Conservation (phyloP, 2,329 filamentous ascomycete genomes). For the Ascochyta koolunga region DNA sequence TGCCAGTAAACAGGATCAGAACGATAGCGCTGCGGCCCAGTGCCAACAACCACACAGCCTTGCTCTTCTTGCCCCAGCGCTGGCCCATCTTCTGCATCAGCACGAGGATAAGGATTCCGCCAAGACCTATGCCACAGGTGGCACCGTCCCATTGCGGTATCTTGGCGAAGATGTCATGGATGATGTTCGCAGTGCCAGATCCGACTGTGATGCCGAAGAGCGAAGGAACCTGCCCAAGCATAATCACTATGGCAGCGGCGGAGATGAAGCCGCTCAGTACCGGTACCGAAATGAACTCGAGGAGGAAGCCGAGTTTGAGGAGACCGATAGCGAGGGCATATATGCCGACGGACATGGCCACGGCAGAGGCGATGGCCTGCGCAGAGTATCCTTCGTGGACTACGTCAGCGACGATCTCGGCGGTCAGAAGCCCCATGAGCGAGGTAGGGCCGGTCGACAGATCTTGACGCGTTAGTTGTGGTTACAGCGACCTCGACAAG, state of each 20-base stretch:
- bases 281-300: conserved; percentile 70
- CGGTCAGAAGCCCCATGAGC: conserved; percentile 67
- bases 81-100: conserved; percentile 64
- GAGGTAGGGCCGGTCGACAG: conserved; percentile 69
- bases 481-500: rapidly evolving
- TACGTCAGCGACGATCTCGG: conserved; percentile 63
- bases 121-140: conserved; percentile 65
- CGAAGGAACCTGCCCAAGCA: conserved; percentile 67
- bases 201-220: conserved; percentile 63
- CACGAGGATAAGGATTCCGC: conserved; percentile 62
- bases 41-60: conserved; percentile 63
- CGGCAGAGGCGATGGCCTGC: conserved; percentile 64
- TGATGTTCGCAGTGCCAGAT: conserved; percentile 61
- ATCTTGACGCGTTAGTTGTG: conserved; percentile 60
- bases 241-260: conserved; percentile 69
- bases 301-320: conserved; percentile 67
- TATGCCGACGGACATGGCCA: conserved; percentile 68
- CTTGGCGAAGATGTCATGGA: conserved; percentile 63
- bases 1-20: conserved; percentile 66
- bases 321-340: conserved; percentile 65
- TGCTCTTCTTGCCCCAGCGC: conserved; percentile 64
- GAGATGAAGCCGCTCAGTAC: conserved; percentile 71
- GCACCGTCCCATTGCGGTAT: conserved; percentile 64
- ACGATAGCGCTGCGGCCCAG: conserved; percentile 67
- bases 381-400: conserved; percentile 58